Percentiles rank a stretch among this genome's conserved stretches.
Evolutionary conservation across 176 grass and related monocot species (phyloP).

Genomic region (Eragrostis curvula): DNA sequence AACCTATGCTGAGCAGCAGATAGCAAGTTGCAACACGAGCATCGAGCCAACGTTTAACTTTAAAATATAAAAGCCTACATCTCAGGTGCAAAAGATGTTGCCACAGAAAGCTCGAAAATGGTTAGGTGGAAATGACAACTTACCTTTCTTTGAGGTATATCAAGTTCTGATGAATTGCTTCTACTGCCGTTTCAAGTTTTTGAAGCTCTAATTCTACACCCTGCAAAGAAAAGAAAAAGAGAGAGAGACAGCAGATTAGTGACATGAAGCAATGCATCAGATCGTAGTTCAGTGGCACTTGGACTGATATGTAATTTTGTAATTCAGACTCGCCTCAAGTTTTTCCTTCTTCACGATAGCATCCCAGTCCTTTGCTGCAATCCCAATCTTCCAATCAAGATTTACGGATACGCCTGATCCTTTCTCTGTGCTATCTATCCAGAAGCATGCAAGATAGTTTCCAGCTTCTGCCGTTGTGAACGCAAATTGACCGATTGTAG

Average conservation of each 20-base stretch:
- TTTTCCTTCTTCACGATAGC: constrained; percentile 93
- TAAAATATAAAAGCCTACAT: background rate
- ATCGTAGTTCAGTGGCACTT: constrained; percentile 19
- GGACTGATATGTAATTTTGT: background rate
- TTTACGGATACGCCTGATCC: constrained; percentile 59
- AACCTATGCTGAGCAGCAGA: background rate
- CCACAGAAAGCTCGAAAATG: background rate
- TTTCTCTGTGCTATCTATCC: constrained; percentile 70
- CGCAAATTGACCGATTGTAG: constrained; percentile 74
- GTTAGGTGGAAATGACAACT: background rate
- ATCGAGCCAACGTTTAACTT: too few relatives aligned
- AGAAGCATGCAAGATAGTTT: constrained; percentile 88
- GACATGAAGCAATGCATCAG: constrained; percentile 25
- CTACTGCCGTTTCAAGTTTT: constrained; percentile 78
- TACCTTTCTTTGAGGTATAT: constrained; percentile 81
- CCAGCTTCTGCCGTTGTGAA: constrained; percentile 86
- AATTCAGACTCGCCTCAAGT: constrained; percentile 64
- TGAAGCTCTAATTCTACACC: constrained; percentile 81
- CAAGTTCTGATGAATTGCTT: constrained; percentile 81
- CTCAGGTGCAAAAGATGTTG: background rate
- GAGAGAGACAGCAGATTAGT: constrained; percentile 12
- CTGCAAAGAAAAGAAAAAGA: constrained; percentile 42
- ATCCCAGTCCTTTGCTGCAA: constrained; percentile 91
- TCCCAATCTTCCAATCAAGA: constrained; percentile 91
- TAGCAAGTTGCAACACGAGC: background rate